Evolutionary conservation across 768 basidiomycete genomes (phyloP), one percentile per base, ranked within the genome.

Genomic region (Infundibulicybe gibba): DNA sequence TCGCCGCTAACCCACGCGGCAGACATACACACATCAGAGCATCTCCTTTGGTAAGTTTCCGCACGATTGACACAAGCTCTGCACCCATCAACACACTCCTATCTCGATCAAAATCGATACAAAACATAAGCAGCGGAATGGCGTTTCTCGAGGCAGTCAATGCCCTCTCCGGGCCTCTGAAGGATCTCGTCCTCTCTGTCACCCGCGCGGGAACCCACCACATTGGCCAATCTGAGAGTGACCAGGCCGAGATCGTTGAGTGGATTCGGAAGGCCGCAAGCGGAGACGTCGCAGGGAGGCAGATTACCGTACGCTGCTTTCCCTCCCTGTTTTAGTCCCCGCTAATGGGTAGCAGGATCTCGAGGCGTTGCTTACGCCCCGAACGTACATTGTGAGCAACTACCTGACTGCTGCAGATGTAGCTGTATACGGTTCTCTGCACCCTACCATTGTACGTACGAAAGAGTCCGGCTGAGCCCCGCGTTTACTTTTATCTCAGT

Each of bases 361-460:
- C 51, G 81, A 95, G 60, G 65, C 76, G 1, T 67, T 82, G 39
- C 75, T 98, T 42, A 68, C 78, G 12, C 81, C 89, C 17, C 78
- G 84, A 57, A 97, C 94, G 17, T 97, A 91, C 66, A 65, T 94
- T 57, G 87, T 93, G 56, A 80, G 79, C 61, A 89, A 90, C 66
- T 79, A 87, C 55, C 72, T 93, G 46, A 91, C 93, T 15, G 87
- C 83, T 3, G 95, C 94, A 39, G 97, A 99, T 64, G 80, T 93
- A 46, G 90, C 89, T 9, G 67, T 97, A 41, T 98, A 94, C 63
- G 93, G 87, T 19, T 80, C 85, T n/a, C 75, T 98, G 25, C 87
- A 94, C 63, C 84, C 92, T 6, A 71, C 76, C 41, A 61, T 94
- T 51, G 95, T 97, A 61, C 50, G 90, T 72, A 20, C 12, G 34